These are phyloP conservation scores for Thuja plicata DNA, from an alignment of 83 land plant genomes.

Conservation along the genomic window DNA sequence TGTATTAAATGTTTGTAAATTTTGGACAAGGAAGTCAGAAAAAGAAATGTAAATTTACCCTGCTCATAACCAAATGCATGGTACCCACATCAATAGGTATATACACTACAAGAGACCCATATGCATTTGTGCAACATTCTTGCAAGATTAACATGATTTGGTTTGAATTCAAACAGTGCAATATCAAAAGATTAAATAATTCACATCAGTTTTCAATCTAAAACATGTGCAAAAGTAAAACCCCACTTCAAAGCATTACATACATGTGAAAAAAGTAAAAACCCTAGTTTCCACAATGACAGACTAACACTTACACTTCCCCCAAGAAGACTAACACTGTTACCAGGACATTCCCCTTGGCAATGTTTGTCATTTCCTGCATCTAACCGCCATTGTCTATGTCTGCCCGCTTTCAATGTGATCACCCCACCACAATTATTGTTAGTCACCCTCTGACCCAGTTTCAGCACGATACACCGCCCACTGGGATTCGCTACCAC, in stretches of 20 bases:
- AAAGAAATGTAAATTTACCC: no score
- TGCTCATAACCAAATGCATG: no score
- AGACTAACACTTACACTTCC: constrained; percentile 17
- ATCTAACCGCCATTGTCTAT: constrained; percentile 30
- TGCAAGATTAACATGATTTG: no score
- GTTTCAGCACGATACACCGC: constrained; percentile 31
- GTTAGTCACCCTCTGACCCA: constrained; percentile 33
- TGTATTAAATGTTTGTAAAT: no score
- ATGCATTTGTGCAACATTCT: no score
- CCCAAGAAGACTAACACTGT: constrained; percentile 28
- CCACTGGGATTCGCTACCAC: constrained; percentile 22
- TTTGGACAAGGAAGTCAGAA: no score
- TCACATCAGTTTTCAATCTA: no score
- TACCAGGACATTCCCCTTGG: constrained; percentile 27
- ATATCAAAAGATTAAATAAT: no score
- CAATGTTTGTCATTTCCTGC: constrained; percentile 32
- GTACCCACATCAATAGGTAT: no score
- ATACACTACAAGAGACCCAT: no score
- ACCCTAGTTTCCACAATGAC: neutral
- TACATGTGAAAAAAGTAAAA: neutral
- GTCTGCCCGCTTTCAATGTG: constrained; percentile 25
- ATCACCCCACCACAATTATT: constrained; percentile 28
- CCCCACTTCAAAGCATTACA: neutral
- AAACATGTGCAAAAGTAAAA: no score
- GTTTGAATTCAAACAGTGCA: no score